Conservation (phyloP, 345 rosid species). For the Eucalyptus pumila region DNA sequence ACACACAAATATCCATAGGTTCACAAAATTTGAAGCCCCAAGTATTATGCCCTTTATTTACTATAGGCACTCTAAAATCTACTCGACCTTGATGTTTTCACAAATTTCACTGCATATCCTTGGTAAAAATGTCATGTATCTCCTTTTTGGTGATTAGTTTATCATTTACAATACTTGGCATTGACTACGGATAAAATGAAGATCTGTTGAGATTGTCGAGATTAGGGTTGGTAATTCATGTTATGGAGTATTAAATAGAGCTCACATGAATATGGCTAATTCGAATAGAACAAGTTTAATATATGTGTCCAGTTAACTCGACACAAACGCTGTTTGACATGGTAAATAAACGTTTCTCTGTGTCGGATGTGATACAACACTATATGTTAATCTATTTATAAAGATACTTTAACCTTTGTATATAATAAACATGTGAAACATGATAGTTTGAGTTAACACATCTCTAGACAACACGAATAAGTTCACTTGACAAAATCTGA, state of each 20-base stretch:
- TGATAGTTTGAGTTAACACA: background rate
- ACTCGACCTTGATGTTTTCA: background rate
- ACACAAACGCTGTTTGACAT: background rate
- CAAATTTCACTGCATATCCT: background rate
- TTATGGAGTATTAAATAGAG: background rate
- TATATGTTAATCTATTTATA: background rate
- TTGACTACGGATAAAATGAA: background rate
- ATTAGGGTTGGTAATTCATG: background rate
- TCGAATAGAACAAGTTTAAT: background rate
- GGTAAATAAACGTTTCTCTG: accelerated
- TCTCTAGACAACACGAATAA: background rate
- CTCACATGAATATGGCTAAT: background rate
- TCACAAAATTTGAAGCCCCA: background rate
- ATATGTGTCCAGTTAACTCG: background rate
- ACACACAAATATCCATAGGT: background rate
- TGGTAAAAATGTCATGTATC: background rate
- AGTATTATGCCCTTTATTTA: background rate
- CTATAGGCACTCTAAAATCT: background rate
- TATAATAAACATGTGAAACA: background rate
- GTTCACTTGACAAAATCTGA: background rate
- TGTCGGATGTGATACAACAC: background rate
- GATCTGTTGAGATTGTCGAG: background rate
- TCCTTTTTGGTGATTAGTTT: background rate
- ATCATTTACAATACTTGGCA: background rate
- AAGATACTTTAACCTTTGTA: background rate